Conservation (phyloP, 2,329 filamentous ascomycete genomes). For the Fusarium caatingaense region DNA sequence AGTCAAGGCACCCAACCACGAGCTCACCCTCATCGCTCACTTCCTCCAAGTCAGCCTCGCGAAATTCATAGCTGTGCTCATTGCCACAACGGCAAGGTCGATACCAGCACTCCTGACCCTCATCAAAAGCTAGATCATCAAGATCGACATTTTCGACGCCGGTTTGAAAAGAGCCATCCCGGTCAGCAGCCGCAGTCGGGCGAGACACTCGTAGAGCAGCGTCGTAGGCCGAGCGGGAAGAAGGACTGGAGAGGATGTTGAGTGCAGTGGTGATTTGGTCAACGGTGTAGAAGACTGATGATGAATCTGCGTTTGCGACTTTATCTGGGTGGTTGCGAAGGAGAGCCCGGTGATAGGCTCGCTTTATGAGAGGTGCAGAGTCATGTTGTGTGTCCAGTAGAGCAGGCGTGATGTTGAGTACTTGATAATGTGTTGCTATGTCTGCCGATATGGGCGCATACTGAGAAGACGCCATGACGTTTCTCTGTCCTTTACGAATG, state of each 20-base stretch:
- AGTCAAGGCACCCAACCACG: slow-evolving; percentile 73
- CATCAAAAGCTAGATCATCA: slow-evolving; percentile 70
- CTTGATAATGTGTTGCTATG: slow-evolving; percentile 67
- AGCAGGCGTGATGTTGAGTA: slow-evolving; percentile 66
- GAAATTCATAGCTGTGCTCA: slow-evolving; percentile 67
- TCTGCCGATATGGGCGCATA: slow-evolving; percentile 3
- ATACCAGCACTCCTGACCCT: slow-evolving; percentile 62
- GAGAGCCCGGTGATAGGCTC: slow-evolving; percentile 72
- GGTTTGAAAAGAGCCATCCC: slow-evolving; percentile 59
- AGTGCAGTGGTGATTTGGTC: slow-evolving; percentile 74
- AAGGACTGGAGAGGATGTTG: slow-evolving; percentile 63
- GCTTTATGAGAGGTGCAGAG: slow-evolving; percentile 64
- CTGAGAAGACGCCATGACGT: slow-evolving; percentile 24
- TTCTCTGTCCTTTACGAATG: neutral
- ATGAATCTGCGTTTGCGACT: slow-evolving; percentile 33
- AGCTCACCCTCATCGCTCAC: slow-evolving; percentile 68
- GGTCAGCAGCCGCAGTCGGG: slow-evolving; percentile 26
- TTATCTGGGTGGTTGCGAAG: slow-evolving; percentile 76
- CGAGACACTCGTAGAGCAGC: slow-evolving; percentile 55
- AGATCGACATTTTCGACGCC: slow-evolving; percentile 73
- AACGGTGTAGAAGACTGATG: slow-evolving; percentile 64
- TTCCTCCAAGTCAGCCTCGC: slow-evolving; percentile 69
- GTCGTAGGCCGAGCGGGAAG: slow-evolving; percentile 66
- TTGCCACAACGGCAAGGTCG: slow-evolving; percentile 73
- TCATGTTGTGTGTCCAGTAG: slow-evolving; percentile 59